A percentile compares a stretch with the other conserved stretches of the same genome.
These are phyloP conservation scores for Lachancea mirantina DNA, from an alignment of 805 yeast genomes.

Conservation along the genomic window DNA sequence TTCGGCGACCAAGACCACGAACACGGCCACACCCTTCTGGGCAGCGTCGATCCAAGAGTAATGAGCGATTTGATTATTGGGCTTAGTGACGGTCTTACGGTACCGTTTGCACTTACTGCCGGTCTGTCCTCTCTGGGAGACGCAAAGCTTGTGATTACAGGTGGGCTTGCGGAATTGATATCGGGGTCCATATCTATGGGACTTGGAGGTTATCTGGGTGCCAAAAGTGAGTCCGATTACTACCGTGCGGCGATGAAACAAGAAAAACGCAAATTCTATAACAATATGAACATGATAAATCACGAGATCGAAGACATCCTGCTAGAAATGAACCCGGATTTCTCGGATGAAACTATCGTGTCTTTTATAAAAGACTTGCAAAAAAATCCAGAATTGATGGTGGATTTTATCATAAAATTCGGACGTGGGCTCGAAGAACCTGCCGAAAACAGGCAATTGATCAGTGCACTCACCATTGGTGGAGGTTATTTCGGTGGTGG, in stretches of 20 bases:
- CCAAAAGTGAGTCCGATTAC: slow-evolving; percentile 77
- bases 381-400: slow-evolving; percentile 66
- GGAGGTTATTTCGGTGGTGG: slow-evolving; percentile 87
- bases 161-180: slow-evolving; percentile 95
- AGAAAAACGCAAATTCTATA: slow-evolving; percentile 62
- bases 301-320: slow-evolving; percentile 78
- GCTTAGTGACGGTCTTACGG: slow-evolving; percentile 90
- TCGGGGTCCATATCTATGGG: slow-evolving; percentile 99
- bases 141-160: slow-evolving; percentile 85
- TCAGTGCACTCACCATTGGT: slow-evolving; percentile 87
- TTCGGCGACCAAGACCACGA: slow-evolving; percentile 8
- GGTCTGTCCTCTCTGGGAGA: slow-evolving; percentile 89
- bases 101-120: slow-evolving; percentile 97
- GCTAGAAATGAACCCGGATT: slow-evolving; percentile 52
- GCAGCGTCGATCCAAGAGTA: slow-evolving; percentile 76
- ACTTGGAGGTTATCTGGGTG: slow-evolving; percentile 92
- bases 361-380: slow-evolving; percentile 74
- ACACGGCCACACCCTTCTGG: slow-evolving; percentile 33
- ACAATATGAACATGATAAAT: slow-evolving; percentile 56
- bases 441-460: slow-evolving; percentile 80
- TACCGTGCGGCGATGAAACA: slow-evolving; percentile 62
- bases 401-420: slow-evolving; percentile 78
- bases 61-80: slow-evolving; percentile 93
- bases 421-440: slow-evolving; percentile 96
- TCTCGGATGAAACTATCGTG: slow-evolving; percentile 63